Base-by-base conservation (phyloP, 2,329 filamentous ascomycete genomes). In the Pestalotiopsis sp. region DNA sequence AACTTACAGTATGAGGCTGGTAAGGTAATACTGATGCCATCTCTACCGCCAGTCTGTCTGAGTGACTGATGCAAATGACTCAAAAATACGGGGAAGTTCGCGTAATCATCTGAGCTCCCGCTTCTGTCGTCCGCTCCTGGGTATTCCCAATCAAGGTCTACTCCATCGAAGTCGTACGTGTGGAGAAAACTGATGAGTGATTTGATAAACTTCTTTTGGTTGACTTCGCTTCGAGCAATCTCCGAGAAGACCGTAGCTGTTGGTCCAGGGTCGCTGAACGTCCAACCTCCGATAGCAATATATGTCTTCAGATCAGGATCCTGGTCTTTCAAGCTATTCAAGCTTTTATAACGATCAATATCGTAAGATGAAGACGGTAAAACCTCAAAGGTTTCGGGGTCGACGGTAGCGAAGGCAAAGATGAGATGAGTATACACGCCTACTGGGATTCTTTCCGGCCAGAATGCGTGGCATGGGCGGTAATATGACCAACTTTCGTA, bases 121-220 rank as follows among this genome's bases (percentile, higher is more conserved):
- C 25, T 17, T 9, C 58, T 23, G 13, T 60, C 58, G 17, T 60
- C 27, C 1, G 58, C 58, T 3, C 9, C 58, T 11, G 58, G 58
- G 13, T 60, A 60, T 27, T 60, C 68, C 68, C 64, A 70, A 38
- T 74, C 71, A 4, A 72, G 68, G 60, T 73, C 70, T 1, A 73
- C 49, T 14, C 71, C 71, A 20, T 73, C 71, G 31, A 73, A 72
- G 12, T 55, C 70, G 49, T 73, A 73, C 9, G 70, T 38, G 0
- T n/a, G n/a, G 66, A 77, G 72, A 67, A 77, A 76, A 1, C 27
- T 31, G 0, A 77, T 3, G 0, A 77, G 59, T 6, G 70, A 69
- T 2, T 45, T 65, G n/a, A 75, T 13, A 25, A 60, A 60, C 11
- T 7, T 36, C 1, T 9, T 7, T 2, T 36, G 58, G 6, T 11